Evolutionary conservation across 2,329 filamentous ascomycete species (phyloP).

Genomic region (Monosporascus sp.): DNA sequence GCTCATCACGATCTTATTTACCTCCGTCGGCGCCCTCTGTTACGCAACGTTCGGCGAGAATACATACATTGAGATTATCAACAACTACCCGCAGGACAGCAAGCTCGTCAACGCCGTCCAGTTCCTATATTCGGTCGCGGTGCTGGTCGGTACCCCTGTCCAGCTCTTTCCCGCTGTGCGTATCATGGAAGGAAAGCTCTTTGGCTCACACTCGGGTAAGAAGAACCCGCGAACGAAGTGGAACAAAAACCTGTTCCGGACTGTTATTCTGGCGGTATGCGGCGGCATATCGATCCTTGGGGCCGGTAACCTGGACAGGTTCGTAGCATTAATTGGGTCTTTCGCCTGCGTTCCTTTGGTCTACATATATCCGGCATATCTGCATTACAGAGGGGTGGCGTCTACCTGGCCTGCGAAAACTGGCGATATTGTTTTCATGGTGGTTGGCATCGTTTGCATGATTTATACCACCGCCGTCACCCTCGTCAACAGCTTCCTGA

Average conservation of each 20-base stretch:
- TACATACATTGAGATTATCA: constrained; percentile 69
- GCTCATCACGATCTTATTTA: constrained; percentile 68
- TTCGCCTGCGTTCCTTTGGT: constrained; percentile 71
- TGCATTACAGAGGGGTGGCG: constrained; percentile 66
- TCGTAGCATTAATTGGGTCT: constrained; percentile 68
- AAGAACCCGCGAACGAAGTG: constrained; percentile 61
- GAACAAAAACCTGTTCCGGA: constrained; percentile 68
- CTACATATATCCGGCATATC: constrained; percentile 68
- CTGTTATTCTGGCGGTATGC: constrained; percentile 51
- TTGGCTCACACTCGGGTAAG: constrained; percentile 65
- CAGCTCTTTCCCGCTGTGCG: constrained; percentile 70
- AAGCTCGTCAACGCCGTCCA: constrained; percentile 72
- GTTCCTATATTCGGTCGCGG: constrained; percentile 67
- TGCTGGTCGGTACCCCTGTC: constrained; percentile 68
- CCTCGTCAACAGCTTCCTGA: constrained; percentile 36
- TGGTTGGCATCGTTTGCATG: constrained; percentile 61
- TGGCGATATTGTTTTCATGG: constrained; percentile 58
- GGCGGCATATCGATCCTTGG: constrained; percentile 58
- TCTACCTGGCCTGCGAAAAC: constrained; percentile 48
- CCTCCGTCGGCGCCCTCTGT: constrained; percentile 65
- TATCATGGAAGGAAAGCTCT: constrained; percentile 64
- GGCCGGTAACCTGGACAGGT: constrained; percentile 66
- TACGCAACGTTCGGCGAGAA: constrained; percentile 67
- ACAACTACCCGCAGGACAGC: constrained; percentile 67
- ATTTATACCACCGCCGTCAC: constrained; percentile 66